phyloP scores from a whole-genome alignment of 2,329 filamentous ascomycete genomes.

The Hymenoscyphus fraxineus region DNA sequence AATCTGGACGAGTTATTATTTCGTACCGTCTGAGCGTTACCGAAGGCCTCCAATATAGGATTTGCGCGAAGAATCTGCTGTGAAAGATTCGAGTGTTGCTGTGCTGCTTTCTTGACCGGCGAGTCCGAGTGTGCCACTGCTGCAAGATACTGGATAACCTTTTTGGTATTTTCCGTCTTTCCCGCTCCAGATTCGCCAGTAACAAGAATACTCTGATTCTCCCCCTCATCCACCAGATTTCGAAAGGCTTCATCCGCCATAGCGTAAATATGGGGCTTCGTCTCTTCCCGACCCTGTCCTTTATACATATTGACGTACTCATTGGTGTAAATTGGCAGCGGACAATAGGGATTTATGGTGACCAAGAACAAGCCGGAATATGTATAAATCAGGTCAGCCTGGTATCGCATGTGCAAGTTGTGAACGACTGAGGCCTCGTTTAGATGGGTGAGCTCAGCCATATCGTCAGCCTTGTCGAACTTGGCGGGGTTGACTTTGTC shows the following conservation, averaged over 20 bases:
- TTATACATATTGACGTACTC: conserved; percentile 99
- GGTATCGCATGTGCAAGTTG: conserved; percentile 92
- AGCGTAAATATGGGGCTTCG: conserved; percentile 94
- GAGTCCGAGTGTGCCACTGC: conserved; percentile 86
- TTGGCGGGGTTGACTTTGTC: conserved; percentile 99
- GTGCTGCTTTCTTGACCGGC: conserved; percentile 55
- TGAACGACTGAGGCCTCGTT: conserved; percentile 98
- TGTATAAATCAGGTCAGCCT: conserved; percentile 94
- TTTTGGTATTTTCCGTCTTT: conserved; percentile 99
- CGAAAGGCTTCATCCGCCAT: conserved; percentile 97
- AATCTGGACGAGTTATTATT: conserved; percentile 99
- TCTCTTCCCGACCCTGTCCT: conserved; percentile 85
- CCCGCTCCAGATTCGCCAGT: conserved; percentile 97
- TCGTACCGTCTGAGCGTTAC: conserved; percentile 94
- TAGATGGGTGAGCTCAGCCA: conserved; percentile 96
- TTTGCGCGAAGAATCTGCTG: conserved; percentile 96
- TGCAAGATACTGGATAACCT: conserved; percentile 97
- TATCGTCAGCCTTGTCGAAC: conserved; percentile 98
- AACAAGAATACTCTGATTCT: conserved; percentile 96
- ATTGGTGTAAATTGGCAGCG: conserved; percentile 89
- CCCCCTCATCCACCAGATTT: conserved; percentile 89
- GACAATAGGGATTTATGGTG: conserved; percentile 94
- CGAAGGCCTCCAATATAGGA: conserved; percentile 95
- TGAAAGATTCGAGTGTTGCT: conserved; percentile 78
- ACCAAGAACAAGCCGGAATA: conserved; percentile 97